Percentiles rank a stretch among this genome's conserved stretches.
phyloP scores from a whole-genome alignment of 352 stramenopile genomes.

The Phytophthora melonis region DNA sequence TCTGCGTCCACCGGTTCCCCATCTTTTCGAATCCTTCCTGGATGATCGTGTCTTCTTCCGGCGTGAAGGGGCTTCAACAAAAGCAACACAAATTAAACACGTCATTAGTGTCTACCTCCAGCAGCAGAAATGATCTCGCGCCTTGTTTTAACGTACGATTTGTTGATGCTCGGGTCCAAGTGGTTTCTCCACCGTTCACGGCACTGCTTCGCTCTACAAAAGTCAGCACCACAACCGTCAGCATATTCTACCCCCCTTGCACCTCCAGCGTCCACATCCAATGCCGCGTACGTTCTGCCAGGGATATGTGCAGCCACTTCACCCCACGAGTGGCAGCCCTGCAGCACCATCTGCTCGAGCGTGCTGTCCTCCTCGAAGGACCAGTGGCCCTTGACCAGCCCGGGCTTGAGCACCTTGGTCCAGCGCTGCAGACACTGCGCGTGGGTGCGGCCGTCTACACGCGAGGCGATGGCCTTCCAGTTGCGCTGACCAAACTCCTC shows the following conservation, averaged over 20 bases:
- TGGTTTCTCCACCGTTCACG: conserved; percentile 97
- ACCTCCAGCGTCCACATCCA: not conserved
- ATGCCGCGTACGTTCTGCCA: conserved; percentile 57
- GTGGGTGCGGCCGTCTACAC: conserved; percentile 69
- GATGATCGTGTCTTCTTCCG: conserved; percentile 95
- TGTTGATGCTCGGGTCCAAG: conserved; percentile 94
- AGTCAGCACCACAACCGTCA: conserved; percentile 21
- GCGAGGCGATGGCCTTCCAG: conserved; percentile 86
- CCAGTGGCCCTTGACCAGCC: conserved; percentile 93
- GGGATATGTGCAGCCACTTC: conserved; percentile 71
- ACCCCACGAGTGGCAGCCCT: conserved; percentile 77
- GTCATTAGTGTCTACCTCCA: conserved; percentile 1
- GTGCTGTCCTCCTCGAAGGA: conserved; percentile 92
- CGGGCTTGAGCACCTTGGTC: conserved; percentile 92
- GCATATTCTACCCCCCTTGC: not conserved
- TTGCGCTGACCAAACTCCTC: conserved; percentile 83
- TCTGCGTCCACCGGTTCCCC: conserved; percentile 96
- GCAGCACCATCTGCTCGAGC: conserved; percentile 82
- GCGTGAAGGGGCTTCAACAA: conserved; percentile 72
- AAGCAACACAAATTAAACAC: not conserved
- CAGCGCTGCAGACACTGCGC: conserved; percentile 84
- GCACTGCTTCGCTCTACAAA: conserved; percentile 91
- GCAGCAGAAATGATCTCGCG: not conserved
- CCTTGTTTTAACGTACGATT: conserved; percentile 51
- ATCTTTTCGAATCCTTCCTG: conserved; percentile 91